These are phyloP conservation scores for Pichia heedii DNA, from an alignment of 805 yeast species.

Conservation along the genomic window DNA sequence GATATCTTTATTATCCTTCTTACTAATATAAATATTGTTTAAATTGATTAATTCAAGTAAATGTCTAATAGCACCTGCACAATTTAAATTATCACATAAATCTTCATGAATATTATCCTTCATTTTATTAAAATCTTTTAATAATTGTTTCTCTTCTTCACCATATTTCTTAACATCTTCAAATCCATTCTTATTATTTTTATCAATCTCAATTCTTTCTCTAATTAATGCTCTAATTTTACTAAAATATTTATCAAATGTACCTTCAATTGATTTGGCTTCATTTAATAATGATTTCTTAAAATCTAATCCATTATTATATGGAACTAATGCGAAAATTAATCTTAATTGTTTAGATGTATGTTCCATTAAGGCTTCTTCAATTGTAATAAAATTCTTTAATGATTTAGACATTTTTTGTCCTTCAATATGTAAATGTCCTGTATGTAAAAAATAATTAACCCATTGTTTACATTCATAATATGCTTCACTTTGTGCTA, in stretches of 20 bases:
- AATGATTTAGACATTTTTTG: constrained; percentile 95
- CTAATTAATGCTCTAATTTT: constrained; percentile 73
- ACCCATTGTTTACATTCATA: constrained; percentile 91
- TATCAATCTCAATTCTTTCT: constrained; percentile 27
- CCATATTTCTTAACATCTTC: constrained; percentile 57
- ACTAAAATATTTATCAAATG: constrained; percentile 75
- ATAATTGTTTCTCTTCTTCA: constrained; percentile 39
- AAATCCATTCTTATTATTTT: constrained; percentile 36
- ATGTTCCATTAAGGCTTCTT: constrained; percentile 70
- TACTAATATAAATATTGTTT: constrained; percentile 62
- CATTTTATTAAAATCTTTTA: constrained; percentile 37
- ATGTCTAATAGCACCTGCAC: constrained; percentile 62
- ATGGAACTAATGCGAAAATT: constrained; percentile 82
- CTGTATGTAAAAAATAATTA: constrained; percentile 92
- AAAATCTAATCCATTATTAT: constrained; percentile 92
- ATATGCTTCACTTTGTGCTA: constrained; percentile 94
- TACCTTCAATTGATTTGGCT: constrained; percentile 65
- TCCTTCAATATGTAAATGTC: constrained; percentile 97
- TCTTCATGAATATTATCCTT: constrained; percentile 61
- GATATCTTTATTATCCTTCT: constrained; percentile 40
- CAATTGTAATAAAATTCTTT: constrained; percentile 91
- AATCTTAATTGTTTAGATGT: constrained; percentile 79
- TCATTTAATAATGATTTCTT: constrained; percentile 72
- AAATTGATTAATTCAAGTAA: constrained; percentile 61
- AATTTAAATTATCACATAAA: constrained; percentile 81